Conservation (phyloP, 1,284 basidiomycete species). For the Tilletia setariae region DNA sequence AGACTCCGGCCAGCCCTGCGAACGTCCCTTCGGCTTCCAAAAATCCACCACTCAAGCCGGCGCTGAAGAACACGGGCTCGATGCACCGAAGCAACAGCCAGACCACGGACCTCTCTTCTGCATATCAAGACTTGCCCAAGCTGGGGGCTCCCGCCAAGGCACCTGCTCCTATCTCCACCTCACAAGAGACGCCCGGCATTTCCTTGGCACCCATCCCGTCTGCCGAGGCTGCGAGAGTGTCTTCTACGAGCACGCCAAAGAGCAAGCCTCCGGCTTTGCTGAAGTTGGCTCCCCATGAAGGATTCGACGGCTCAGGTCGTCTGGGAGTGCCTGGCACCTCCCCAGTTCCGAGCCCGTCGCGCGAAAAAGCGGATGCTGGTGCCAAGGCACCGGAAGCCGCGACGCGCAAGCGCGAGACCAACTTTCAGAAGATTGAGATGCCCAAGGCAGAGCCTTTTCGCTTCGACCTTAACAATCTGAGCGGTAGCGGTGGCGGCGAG, state of each 20-base stretch:
- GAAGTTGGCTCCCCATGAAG: constrained; percentile 41
- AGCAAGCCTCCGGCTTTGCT: constrained; percentile 3
- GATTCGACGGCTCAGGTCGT: constrained; percentile 47
- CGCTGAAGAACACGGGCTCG: constrained; percentile 31
- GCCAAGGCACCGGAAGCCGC: constrained; percentile 17
- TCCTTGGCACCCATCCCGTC: not conserved
- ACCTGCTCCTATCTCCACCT: constrained; percentile 20
- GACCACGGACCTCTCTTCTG: constrained; percentile 4
- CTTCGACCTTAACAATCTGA: constrained; percentile 28
- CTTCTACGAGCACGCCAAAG: constrained; percentile 13
- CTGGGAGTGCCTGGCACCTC: constrained; percentile 6
- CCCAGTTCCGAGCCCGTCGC: not conserved
- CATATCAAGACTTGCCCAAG: constrained; percentile 11
- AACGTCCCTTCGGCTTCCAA: constrained; percentile 23
- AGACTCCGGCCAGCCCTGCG: not conserved
- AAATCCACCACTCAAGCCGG: constrained; percentile 43
- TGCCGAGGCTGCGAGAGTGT: not conserved
- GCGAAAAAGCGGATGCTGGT: constrained; percentile 14
- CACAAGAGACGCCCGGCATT: not conserved
- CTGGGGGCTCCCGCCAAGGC: constrained; percentile 27
- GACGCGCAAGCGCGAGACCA: not conserved
- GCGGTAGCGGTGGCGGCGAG: constrained; percentile 4
- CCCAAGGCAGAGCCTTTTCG: constrained; percentile 45
- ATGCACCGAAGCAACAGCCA: constrained; percentile 10
- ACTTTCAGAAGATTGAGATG: constrained; percentile 44